Evolutionary conservation across 1,284 basidiomycete species (phyloP), one percentile per base, ranked within the genome.

Genomic region (Chalciporus sp.): DNA sequence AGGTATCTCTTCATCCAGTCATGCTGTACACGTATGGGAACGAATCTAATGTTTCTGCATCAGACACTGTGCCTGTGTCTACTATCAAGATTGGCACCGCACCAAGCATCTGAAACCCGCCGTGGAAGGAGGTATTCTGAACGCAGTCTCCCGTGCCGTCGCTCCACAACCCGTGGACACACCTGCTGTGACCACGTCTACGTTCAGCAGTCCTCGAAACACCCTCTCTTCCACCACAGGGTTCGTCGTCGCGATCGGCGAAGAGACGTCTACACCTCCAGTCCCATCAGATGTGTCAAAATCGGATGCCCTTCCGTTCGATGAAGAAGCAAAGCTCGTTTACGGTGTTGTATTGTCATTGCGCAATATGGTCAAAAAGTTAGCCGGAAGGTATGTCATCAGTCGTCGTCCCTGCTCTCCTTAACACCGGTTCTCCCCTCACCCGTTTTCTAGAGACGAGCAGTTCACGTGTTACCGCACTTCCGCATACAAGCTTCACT

Each of bases 311-410:
- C 76, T 98, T 23, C 81, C 95, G 5, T 98, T 99, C 61, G 95
- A 99, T 67, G 96, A 99, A 73, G 95, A 99, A 72, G 89, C 92
- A 2, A 99, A 99, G 72, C 82, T 99, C 51, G 95, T 99, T 0
- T 99, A 98, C 68, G 97, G 97, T 56, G 92, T 99, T 42, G 82
- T 99, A 17, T 79, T 98, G 51, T 96, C 94, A 7, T 71, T 99
- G 60, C 77, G 94, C 51, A 96, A 95, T 71, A 95, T 99, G 93
- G 81, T 95, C 67, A 95, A 90, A 76, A 98, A 97, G 74, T 72
- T 99, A 12, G 91, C 93, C 17, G 88, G 89, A 63, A 83, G 85
- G 93, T 53, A 46, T 45, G 47, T n/a, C 33, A 35, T 12, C 33
- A 35, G 6, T 52, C 37, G 20, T 35, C 51, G 4, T n/a, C 46